Evolutionary conservation across 495 filamentous ascomycete genomes (phyloP).

Genomic region (Penicillium angulare): DNA sequence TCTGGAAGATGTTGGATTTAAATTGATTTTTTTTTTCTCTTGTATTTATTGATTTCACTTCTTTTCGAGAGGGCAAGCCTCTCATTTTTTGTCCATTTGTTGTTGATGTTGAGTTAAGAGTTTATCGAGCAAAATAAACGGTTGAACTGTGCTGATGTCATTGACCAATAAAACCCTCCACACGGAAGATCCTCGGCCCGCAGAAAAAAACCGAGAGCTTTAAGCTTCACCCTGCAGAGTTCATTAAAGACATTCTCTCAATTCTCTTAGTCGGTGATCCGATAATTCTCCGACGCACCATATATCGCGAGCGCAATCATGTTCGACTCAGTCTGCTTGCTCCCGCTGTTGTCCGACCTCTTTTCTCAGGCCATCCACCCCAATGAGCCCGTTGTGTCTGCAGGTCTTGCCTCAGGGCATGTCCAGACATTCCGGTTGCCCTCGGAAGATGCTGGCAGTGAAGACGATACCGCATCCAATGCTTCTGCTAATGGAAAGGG

Average conservation of each 20-base stretch:
- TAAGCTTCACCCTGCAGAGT: not conserved
- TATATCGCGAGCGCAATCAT: conserved; percentile 58
- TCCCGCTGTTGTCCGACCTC: conserved; percentile 81
- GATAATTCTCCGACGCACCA: conserved; percentile 51
- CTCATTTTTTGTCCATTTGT: no score
- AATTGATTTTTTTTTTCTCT: no score
- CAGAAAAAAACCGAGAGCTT: conserved; percentile 5
- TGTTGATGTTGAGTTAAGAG: no score
- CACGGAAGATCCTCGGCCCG: conserved; percentile 5
- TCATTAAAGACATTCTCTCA: not conserved
- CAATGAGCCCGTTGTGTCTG: conserved; percentile 73
- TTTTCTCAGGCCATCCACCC: conserved; percentile 90
- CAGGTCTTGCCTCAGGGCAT: conserved; percentile 81
- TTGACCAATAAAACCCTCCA: not conserved
- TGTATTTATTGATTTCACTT: no score
- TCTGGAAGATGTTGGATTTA: no score
- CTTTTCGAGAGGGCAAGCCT: no score
- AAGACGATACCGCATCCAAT: conserved; percentile 47
- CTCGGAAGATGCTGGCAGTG: conserved; percentile 39
- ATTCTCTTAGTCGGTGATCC: not conserved
- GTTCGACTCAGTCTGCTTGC: conserved; percentile 87
- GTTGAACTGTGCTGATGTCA: conserved; percentile 6
- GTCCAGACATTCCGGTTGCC: conserved; percentile 85
- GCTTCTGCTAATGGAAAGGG: conserved; percentile 60
- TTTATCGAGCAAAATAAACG: no score